A percentile compares a stretch with the other conserved stretches of the same genome.
Evolutionary conservation across 2,329 filamentous ascomycete species (phyloP).

Genomic region (Corynespora cassiicola): DNA sequence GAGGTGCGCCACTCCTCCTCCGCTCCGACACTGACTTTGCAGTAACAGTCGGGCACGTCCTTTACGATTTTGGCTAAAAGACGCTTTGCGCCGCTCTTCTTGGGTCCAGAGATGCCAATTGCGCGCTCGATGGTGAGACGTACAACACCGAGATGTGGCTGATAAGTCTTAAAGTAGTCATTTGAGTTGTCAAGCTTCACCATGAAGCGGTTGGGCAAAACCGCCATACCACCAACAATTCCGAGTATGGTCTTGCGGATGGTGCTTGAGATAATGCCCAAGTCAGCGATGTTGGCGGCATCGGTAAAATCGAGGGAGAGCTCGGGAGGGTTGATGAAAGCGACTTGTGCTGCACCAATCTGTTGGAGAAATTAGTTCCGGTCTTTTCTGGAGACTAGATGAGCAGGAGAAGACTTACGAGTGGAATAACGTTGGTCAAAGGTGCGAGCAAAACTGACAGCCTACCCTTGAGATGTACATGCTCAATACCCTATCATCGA

Average conservation of each 20-base stretch:
- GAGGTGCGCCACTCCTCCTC: conserved; percentile 54
- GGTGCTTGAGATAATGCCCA: conserved; percentile 48
- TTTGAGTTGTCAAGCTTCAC: conserved; percentile 55
- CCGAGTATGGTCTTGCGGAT: conserved; percentile 54
- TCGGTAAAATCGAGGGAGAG: conserved; percentile 57
- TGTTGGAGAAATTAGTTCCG: conserved; percentile 23
- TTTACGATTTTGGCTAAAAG: conserved; percentile 53
- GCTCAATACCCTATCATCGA: conserved; percentile 51
- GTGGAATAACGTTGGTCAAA: conserved; percentile 54
- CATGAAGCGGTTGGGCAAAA: conserved; percentile 58
- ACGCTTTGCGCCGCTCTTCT: conserved; percentile 48
- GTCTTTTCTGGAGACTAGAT: background rate
- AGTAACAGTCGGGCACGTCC: conserved; percentile 57
- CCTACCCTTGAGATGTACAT: conserved; percentile 53
- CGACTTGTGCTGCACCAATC: conserved; percentile 57
- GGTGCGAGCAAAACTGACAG: conserved; percentile 54
- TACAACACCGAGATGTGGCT: conserved; percentile 51
- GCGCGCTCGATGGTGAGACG: conserved; percentile 54
- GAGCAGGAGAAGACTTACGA: conserved; percentile 40
- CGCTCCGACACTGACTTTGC: conserved; percentile 52
- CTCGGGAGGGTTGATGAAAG: conserved; percentile 57
- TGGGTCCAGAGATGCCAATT: conserved; percentile 45
- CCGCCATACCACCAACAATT: conserved; percentile 54
- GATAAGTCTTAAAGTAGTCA: conserved; percentile 58
- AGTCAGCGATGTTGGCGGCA: conserved; percentile 54